Conservation (phyloP, 2,329 filamentous ascomycete genomes). For the Blumeria hordei region DNA sequence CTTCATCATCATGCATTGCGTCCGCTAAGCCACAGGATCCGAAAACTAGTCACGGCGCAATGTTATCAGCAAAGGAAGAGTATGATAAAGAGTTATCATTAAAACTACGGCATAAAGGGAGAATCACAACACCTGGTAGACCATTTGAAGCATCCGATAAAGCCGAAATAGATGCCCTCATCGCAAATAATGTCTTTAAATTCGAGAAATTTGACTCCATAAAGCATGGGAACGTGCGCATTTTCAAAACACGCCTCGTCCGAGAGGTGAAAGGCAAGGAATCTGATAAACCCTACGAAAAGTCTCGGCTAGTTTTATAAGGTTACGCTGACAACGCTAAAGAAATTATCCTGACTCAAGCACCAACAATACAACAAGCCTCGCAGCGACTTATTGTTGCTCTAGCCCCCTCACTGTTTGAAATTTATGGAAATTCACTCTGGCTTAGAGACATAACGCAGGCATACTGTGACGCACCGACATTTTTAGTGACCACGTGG, state of each 20-base stretch:
- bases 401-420: neutral
- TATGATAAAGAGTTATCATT: neutral
- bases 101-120: neutral
- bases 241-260: neutral
- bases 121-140: neutral
- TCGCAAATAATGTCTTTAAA: neutral
- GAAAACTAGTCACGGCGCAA: too few relatives aligned
- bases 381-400: conserved; percentile 1
- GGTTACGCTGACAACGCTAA: conserved; percentile 2
- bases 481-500: too few relatives aligned
- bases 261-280: neutral
- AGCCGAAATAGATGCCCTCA: neutral
- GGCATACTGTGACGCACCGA: too few relatives aligned
- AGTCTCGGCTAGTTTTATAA: neutral
- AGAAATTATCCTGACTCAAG: conserved; percentile 2
- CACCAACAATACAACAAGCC: conserved; percentile 2
- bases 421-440: neutral
- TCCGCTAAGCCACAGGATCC: too few relatives aligned
- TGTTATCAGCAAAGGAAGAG: neutral
- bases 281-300: neutral
- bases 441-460: neutral
- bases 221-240: neutral
- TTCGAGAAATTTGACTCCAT: neutral
- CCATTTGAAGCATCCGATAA: neutral
- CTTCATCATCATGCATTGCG: too few relatives aligned